Percentiles rank a stretch among this genome's conserved stretches.
These are phyloP conservation scores for Talaromyces marneffei DNA, from an alignment of 2,329 filamentous ascomycete genomes.

Conservation along the genomic window DNA sequence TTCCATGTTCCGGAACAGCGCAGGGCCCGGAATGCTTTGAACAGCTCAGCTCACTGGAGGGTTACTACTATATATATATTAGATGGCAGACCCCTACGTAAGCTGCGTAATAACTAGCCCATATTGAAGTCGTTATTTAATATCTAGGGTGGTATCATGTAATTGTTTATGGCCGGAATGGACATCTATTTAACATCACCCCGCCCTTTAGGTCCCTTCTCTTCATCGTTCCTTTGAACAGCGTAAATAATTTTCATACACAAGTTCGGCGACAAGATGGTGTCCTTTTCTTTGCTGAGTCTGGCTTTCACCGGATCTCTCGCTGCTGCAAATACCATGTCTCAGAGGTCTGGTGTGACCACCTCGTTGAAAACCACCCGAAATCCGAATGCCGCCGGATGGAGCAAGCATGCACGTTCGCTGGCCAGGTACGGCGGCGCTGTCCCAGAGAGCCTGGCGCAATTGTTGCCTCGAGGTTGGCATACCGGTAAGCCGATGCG, in stretches of 20 bases:
- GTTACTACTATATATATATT: neutral
- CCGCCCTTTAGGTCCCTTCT: neutral
- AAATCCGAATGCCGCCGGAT: neutral
- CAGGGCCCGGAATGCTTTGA: neutral
- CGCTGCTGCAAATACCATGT: neutral
- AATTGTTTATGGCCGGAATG: neutral
- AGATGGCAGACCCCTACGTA: neutral
- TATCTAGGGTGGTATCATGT: neutral
- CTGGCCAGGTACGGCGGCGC: constrained; percentile 1
- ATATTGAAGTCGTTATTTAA: neutral
- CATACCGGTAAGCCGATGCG: neutral
- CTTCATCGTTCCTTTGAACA: neutral
- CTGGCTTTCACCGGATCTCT: constrained; percentile 1
- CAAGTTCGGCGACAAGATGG: neutral
- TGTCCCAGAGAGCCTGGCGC: neutral
- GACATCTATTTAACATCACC: neutral
- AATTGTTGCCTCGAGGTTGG: neutral
- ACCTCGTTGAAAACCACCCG: constrained; percentile 5
- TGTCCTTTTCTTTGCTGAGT: neutral
- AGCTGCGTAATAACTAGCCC: neutral
- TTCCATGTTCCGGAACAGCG: neutral
- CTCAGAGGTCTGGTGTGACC: neutral
- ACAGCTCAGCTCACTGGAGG: neutral
- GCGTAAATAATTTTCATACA: neutral
- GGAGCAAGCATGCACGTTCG: neutral